Percentiles rank a stretch among this genome's conserved stretches.
These are phyloP conservation scores for Crucihimalaya himalaica DNA, from an alignment of 345 rosid genomes.

Conservation along the genomic window DNA sequence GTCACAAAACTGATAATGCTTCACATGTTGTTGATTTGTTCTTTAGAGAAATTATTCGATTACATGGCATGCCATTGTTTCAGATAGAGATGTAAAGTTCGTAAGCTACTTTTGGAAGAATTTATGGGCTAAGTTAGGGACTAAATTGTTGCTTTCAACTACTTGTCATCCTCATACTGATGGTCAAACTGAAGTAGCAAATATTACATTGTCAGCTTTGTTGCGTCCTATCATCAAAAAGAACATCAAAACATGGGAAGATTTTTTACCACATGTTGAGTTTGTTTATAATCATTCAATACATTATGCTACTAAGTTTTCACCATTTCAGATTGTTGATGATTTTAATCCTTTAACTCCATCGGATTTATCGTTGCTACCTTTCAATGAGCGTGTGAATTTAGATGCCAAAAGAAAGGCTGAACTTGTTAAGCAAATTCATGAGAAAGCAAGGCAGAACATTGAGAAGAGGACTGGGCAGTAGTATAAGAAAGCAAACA, in stretches of 20 bases:
- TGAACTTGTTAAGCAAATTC: no score
- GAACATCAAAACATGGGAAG: background rate
- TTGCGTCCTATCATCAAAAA: background rate
- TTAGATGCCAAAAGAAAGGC: no score
- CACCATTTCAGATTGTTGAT: background rate
- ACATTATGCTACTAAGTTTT: background rate
- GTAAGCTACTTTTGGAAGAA: background rate
- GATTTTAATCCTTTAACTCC: background rate
- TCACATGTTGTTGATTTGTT: no score
- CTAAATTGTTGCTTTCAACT: background rate
- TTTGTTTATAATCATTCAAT: background rate
- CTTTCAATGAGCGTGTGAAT: no score
- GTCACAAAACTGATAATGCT: background rate
- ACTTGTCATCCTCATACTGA: no score
- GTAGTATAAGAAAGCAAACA: no score
- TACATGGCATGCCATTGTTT: background rate
- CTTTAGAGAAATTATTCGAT: background rate
- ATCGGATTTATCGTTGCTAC: no score
- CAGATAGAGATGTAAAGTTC: background rate
- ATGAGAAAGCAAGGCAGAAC: no score
- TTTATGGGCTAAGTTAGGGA: background rate
- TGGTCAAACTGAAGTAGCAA: background rate
- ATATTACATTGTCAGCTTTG: background rate
- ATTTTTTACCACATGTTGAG: background rate
- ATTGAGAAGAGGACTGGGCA: no score